Evolutionary conservation across 768 basidiomycete species (phyloP), one percentile per base, ranked within the genome.

Genomic region (Tephrocybe sp.): DNA sequence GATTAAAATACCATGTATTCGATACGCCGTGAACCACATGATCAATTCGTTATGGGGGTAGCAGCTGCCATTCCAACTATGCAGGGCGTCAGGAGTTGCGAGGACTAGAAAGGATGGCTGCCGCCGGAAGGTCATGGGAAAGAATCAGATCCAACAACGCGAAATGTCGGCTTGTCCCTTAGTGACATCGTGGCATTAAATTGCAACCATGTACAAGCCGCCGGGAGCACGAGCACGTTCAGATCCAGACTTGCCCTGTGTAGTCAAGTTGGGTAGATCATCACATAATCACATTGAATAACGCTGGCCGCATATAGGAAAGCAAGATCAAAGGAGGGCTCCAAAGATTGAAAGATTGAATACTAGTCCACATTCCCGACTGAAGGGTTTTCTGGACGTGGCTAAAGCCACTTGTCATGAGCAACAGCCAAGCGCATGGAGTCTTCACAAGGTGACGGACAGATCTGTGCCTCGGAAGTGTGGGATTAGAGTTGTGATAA

Each of bases 161-260:
- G n/a, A n/a, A n/a, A n/a, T n/a, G n/a, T n/a, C n/a, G n/a, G n/a
- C n/a, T n/a, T 38, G 19, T 35, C 16, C 27, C 42, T n/a, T 42
- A 27, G 28, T 45, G 43, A 49, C 39, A 44, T 44, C 38, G 37
- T 47, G 36, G 44, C 19, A 44, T 2, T n/a, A 0, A 47, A 36
- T 36, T 35, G 13, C 18, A n/a, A 27, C 37, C 15, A 31, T n/a
- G n/a, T n/a, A n/a, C 19, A 24, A 45, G 44, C 28, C 50, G 50
- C 26, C 31, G 43, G 48, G 39, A 47, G 21, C 24, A 13, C 36
- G 24, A 25, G 47, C 27, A n/a, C n/a, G n/a, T n/a, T n/a, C n/a
- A n/a, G n/a, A n/a, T n/a, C n/a, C n/a, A n/a, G n/a, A n/a, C n/a
- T n/a, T n/a, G n/a, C n/a, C n/a, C n/a, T n/a, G n/a, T n/a, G n/a